Conservation (phyloP, 164 flowering plant species). For the Umbellularia californica region DNA sequence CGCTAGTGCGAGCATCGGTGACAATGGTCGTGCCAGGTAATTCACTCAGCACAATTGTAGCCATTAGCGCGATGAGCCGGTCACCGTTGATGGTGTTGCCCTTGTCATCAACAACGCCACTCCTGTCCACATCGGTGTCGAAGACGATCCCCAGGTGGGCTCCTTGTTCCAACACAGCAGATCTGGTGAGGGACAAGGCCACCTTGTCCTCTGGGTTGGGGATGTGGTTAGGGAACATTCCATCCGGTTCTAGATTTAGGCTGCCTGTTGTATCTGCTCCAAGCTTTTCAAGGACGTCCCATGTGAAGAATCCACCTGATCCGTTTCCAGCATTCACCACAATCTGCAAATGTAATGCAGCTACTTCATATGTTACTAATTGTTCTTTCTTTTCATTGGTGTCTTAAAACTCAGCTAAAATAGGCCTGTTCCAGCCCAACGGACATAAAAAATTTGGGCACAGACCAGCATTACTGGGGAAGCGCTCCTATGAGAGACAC, state of each 20-base stretch:
- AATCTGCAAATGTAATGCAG: conserved; percentile 43
- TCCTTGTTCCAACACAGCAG: conserved; percentile 54
- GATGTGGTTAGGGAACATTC: conserved; percentile 96
- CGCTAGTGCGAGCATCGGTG: conserved; percentile 84
- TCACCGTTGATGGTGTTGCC: conserved; percentile 90
- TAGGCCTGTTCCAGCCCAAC: too few species aligned
- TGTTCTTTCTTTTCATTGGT: too few species aligned
- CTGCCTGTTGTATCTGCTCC: conserved; percentile 93
- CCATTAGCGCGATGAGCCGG: conserved; percentile 82
- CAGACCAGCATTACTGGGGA: too few species aligned
- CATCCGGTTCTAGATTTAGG: conserved; percentile 82
- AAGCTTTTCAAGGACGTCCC: conserved; percentile 84
- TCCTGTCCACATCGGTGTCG: conserved; percentile 89
- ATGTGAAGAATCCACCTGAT: conserved; percentile 95
- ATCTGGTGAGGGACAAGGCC: conserved; percentile 77
- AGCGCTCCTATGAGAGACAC: too few species aligned
- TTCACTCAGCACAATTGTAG: conserved; percentile 72
- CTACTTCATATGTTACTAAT: neutral
- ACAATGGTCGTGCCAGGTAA: conserved; percentile 80
- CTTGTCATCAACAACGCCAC: conserved; percentile 76
- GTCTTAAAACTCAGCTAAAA: too few species aligned
- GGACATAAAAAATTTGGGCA: too few species aligned
- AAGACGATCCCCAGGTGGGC: conserved; percentile 89
- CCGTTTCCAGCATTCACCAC: conserved; percentile 97
- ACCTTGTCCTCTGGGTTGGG: conserved; percentile 91